phyloP scores from a whole-genome alignment of 2,329 filamentous ascomycete species.

The Cladosporium velox region DNA sequence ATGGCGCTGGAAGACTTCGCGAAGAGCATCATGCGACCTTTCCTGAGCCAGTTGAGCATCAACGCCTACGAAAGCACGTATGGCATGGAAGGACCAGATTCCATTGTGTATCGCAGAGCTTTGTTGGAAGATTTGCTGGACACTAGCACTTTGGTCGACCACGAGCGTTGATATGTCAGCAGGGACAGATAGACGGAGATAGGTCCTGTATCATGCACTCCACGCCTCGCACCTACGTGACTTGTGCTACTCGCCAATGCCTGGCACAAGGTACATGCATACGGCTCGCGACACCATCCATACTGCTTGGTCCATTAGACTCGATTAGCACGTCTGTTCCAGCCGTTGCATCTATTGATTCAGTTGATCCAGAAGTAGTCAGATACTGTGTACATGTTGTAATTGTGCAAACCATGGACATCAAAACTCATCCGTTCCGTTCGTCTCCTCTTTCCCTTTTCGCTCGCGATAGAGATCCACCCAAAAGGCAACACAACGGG shows the following conservation, averaged over 20 bases:
- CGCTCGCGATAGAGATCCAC: slow-evolving; percentile 3
- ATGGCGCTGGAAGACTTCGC: slow-evolving; percentile 64
- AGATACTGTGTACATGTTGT: background rate
- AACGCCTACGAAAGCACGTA: slow-evolving; percentile 92
- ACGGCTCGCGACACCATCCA: background rate
- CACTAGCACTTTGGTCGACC: slow-evolving; percentile 52
- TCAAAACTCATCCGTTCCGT: background rate
- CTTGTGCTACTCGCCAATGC: background rate
- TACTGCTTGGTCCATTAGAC: background rate
- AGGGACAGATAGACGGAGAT: background rate
- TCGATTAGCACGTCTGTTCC: background rate
- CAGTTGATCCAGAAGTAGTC: background rate
- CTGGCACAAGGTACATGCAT: background rate
- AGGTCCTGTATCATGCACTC: background rate
- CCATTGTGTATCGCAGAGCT: slow-evolving; percentile 56
- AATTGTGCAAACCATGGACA: background rate
- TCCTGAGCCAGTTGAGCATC: slow-evolving; percentile 90
- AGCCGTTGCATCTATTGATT: background rate
- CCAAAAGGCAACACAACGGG: background rate
- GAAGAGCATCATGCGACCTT: slow-evolving; percentile 77
- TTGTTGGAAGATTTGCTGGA: slow-evolving; percentile 38
- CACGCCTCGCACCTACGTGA: background rate
- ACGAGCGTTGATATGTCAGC: slow-evolving; percentile 7
- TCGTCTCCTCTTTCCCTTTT: slow-evolving; percentile 13
- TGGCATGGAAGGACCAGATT: slow-evolving; percentile 71